phyloP scores from a whole-genome alignment of 495 filamentous ascomycete species.

The Tuber borchii region DNA sequence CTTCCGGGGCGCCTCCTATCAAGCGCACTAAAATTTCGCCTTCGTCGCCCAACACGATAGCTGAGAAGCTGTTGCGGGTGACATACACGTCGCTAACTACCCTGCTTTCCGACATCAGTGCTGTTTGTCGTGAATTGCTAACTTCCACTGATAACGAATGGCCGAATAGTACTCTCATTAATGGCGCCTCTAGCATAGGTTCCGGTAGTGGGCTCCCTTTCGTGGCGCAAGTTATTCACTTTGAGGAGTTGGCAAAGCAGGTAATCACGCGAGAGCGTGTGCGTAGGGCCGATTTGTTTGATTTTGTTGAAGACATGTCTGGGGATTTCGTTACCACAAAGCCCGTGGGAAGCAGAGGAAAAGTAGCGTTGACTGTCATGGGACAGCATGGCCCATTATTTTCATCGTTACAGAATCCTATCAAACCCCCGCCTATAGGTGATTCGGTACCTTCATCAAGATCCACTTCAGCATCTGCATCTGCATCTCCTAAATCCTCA shows the following conservation, averaged over 20 bases:
- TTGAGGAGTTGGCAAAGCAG: conserved; percentile 31
- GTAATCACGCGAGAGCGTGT: conserved; percentile 32
- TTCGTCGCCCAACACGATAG: conserved; percentile 32
- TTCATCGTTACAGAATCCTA: conserved; percentile 38
- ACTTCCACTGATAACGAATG: not conserved
- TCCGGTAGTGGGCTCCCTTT: conserved; percentile 12
- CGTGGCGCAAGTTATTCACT: conserved; percentile 31
- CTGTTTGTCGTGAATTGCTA: conserved; percentile 31
- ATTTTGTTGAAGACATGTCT: conserved; percentile 31
- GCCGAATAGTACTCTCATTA: not conserved
- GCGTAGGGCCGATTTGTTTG: conserved; percentile 31
- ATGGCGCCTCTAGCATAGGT: conserved; percentile 11
- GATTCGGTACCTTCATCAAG: conserved; percentile 27
- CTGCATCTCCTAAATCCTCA: conserved; percentile 16
- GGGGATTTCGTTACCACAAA: conserved; percentile 16
- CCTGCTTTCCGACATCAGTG: conserved; percentile 29
- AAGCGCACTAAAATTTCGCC: conserved; percentile 37
- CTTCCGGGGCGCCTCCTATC: conserved; percentile 22
- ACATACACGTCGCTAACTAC: conserved; percentile 28
- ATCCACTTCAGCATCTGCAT: conserved; percentile 31
- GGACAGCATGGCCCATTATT: conserved; percentile 36
- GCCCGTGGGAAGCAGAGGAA: conserved; percentile 12
- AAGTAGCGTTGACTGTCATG: conserved; percentile 41
- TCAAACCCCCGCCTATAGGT: conserved; percentile 6
- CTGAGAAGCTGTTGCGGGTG: conserved; percentile 18